These are phyloP conservation scores for Xylaria sp. DNA, from an alignment of 2,329 filamentous ascomycete genomes.

Conservation along the genomic window DNA sequence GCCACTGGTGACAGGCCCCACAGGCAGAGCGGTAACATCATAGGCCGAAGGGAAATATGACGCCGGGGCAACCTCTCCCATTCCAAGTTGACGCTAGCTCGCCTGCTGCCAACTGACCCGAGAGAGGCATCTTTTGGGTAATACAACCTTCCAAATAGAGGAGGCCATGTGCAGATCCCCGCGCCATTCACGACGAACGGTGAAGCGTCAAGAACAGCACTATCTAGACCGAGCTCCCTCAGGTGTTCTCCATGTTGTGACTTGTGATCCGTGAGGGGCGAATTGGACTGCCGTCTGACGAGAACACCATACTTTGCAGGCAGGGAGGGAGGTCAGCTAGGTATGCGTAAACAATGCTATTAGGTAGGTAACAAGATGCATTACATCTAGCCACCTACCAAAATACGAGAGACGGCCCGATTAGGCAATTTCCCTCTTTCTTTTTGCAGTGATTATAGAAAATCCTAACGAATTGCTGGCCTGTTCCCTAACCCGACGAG, in stretches of 20 bases:
- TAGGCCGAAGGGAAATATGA: slow-evolving; percentile 21
- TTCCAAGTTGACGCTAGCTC: slow-evolving; percentile 15
- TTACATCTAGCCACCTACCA: not conserved
- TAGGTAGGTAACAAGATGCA: not conserved
- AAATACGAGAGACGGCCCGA: slow-evolving; percentile 10
- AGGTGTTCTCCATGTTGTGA: slow-evolving; percentile 25
- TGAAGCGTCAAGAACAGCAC: slow-evolving; percentile 18
- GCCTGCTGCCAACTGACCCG: slow-evolving; percentile 29
- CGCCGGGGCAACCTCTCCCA: slow-evolving; percentile 15
- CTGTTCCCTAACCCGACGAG: not conserved
- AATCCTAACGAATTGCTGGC: not conserved
- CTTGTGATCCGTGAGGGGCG: slow-evolving; percentile 32
- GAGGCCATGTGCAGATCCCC: slow-evolving; percentile 33
- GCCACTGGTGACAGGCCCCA: slow-evolving; percentile 9
- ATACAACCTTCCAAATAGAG: slow-evolving; percentile 39
- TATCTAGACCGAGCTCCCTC: slow-evolving; percentile 6
- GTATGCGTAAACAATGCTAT: not conserved
- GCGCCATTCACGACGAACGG: slow-evolving; percentile 20
- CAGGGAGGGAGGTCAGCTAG: too few species aligned
- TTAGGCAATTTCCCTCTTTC: not conserved
- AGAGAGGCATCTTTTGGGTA: slow-evolving; percentile 26
- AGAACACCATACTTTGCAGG: not conserved
- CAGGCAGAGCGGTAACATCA: slow-evolving; percentile 17
- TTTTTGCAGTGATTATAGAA: not conserved
- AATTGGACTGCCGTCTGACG: slow-evolving; percentile 1